Percentiles rank a stretch among this genome's conserved stretches.
These are phyloP conservation scores for Mortierella sp. DNA, from an alignment of 371 early-diverging fungal species.

Conservation along the genomic window DNA sequence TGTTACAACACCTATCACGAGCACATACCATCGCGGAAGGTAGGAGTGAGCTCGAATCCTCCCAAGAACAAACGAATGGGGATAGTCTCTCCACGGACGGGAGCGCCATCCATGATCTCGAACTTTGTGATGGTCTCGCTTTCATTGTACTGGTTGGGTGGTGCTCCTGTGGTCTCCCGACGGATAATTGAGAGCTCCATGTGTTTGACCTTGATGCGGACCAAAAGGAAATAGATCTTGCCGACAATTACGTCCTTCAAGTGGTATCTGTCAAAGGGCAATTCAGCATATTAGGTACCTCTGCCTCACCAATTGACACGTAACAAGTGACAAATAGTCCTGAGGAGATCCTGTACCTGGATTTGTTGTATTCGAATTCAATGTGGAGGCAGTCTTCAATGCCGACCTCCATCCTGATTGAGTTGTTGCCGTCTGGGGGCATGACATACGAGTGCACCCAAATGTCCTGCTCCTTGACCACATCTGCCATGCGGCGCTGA, in stretches of 20 bases:
- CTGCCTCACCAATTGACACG: constrained; percentile 61
- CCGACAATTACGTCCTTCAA: constrained; percentile 98
- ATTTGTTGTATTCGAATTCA: constrained; percentile 89
- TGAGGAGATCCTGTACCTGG: constrained; percentile 42
- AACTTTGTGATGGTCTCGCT: constrained; percentile 98
- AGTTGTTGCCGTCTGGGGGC: constrained; percentile 85
- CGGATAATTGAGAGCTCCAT: constrained; percentile 99
- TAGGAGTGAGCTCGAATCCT: constrained; percentile 96
- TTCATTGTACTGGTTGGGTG: constrained; percentile 97
- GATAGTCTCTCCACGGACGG: constrained; percentile 98
- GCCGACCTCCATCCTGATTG: constrained; percentile 96
- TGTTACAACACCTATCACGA: not conserved
- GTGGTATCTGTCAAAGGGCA: constrained; percentile 72
- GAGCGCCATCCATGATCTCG: constrained; percentile 99
- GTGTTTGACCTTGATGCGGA: constrained; percentile 99
- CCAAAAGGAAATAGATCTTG: constrained; percentile 97
- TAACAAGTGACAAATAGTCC: constrained; percentile 70
- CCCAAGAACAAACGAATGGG: constrained; percentile 97
- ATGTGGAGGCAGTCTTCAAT: constrained; percentile 95
- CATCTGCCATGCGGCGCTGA: constrained; percentile 77
- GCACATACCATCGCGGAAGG: constrained; percentile 68
- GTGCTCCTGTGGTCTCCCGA: constrained; percentile 96
- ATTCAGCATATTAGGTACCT: not conserved
- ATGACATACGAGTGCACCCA: constrained; percentile 92
- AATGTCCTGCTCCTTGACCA: constrained; percentile 81